Percentiles rank a stretch among this genome's conserved stretches.
These are phyloP conservation scores for Pseudomicrostroma phylloplanum DNA, from an alignment of 1,284 basidiomycete genomes.

Conservation along the genomic window DNA sequence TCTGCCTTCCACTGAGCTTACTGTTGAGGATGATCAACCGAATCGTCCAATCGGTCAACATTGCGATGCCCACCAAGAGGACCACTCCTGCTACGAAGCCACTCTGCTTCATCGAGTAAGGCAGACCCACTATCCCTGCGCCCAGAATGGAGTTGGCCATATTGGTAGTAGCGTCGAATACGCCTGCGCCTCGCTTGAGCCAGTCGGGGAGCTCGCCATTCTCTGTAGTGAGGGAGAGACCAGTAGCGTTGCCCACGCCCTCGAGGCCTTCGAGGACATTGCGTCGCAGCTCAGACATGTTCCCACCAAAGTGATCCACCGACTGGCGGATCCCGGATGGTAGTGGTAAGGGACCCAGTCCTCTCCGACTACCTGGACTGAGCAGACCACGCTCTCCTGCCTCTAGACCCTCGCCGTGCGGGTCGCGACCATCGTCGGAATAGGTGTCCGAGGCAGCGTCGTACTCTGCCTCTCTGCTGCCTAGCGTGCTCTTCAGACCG, in stretches of 20 bases:
- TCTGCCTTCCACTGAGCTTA: constrained; percentile 83
- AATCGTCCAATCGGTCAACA: constrained; percentile 95
- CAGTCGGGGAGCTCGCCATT: constrained; percentile 50
- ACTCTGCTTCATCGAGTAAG: constrained; percentile 85
- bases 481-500: constrained; percentile 35
- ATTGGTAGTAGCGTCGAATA: constrained; percentile 78
- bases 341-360: constrained; percentile 21
- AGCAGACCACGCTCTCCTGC: background rate
- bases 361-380: background rate
- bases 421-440: constrained; percentile 27
- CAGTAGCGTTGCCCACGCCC: constrained; percentile 23
- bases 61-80: constrained; percentile 72
- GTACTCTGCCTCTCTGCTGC: constrained; percentile 50
- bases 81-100: constrained; percentile 81
- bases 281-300: constrained; percentile 5
- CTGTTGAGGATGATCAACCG: constrained; percentile 84
- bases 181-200: constrained; percentile 61
- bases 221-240: constrained; percentile 48
- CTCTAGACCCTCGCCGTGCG: constrained; percentile 17
- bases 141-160: constrained; percentile 97
- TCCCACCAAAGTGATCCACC: constrained; percentile 20
- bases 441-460: constrained; percentile 48
- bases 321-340: constrained; percentile 24
- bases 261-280: constrained; percentile 16
- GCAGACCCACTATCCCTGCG: constrained; percentile 68